Percentiles rank a stretch among this genome's conserved stretches.
phyloP scores from a whole-genome alignment of 2,329 filamentous ascomycete genomes.

The Fusarium sp. region DNA sequence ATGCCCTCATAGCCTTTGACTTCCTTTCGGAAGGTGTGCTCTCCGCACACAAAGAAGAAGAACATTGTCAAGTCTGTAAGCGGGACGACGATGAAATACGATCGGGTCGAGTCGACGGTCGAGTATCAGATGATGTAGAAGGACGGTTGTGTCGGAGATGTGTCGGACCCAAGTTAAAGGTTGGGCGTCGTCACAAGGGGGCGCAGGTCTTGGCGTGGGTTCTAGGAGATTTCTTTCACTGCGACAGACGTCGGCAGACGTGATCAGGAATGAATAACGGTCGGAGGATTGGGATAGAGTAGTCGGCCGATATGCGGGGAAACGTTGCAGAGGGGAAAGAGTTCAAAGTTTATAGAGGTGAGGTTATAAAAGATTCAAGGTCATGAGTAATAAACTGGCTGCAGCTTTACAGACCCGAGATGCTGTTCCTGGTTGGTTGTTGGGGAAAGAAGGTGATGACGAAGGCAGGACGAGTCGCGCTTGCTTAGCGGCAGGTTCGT shows the following conservation, averaged over 20 bases:
- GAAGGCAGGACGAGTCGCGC: constrained; percentile 12
- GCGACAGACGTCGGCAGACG: background rate
- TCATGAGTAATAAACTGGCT: background rate
- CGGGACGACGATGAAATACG: background rate
- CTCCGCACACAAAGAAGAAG: constrained; percentile 72
- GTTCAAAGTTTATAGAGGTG: background rate
- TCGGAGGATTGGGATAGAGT: background rate
- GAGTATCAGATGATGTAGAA: background rate
- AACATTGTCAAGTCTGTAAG: constrained; percentile 58
- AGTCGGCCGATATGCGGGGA: background rate
- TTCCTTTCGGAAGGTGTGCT: constrained; percentile 70
- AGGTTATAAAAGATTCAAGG: background rate
- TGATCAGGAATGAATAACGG: background rate
- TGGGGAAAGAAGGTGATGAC: constrained; percentile 28
- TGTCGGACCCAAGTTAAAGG: background rate
- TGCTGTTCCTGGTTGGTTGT: background rate
- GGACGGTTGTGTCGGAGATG: background rate
- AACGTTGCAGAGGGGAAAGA: background rate
- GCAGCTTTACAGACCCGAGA: background rate
- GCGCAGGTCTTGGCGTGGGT: constrained; percentile 37
- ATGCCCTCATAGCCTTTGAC: constrained; percentile 72
- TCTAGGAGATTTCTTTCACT: background rate
- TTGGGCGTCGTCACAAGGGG: constrained; percentile 27
- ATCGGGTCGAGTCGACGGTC: background rate
- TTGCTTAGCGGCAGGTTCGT: constrained; percentile 14